Conservation (phyloP, 192 early-diverging fungal species). For the Chytriomyces confervae region DNA sequence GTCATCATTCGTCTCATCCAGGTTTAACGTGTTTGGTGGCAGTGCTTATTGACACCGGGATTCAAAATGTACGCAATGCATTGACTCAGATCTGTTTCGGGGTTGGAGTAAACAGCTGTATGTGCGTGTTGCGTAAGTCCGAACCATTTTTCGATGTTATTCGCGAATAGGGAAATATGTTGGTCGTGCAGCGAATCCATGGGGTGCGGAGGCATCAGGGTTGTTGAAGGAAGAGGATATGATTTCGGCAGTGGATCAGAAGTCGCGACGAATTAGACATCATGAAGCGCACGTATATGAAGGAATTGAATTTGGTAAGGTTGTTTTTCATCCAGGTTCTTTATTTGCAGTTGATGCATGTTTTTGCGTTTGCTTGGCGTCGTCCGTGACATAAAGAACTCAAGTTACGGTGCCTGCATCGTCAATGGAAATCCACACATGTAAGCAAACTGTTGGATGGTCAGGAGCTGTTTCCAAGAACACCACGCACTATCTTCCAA, state of each 20-base stretch:
- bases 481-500: conserved; percentile 35
- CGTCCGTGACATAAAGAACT: conserved; percentile 26
- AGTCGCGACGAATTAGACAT: conserved; percentile 23
- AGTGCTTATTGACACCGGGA: no score
- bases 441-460: conserved; percentile 37
- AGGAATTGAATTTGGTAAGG: conserved; percentile 25
- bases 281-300: conserved; percentile 16
- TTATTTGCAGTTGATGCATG: background rate
- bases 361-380: conserved; percentile 12
- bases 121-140: no score
- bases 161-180: no score
- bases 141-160: no score
- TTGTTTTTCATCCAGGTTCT: background rate
- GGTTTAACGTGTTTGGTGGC: no score
- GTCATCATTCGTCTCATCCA: no score
- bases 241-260: conserved; percentile 21
- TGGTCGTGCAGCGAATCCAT: conserved; percentile 44
- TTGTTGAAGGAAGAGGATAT: conserved; percentile 38
- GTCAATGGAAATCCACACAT: conserved; percentile 18
- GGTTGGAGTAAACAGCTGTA: no score
- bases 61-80: no score
- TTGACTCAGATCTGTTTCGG: no score
- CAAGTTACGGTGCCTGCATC: conserved; percentile 19
- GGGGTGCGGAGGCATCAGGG: conserved; percentile 12
- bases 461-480: conserved; percentile 49